These are phyloP conservation scores for Leishmania aethiopica DNA, from an alignment of 208 protist genomes.

Conservation along the genomic window DNA sequence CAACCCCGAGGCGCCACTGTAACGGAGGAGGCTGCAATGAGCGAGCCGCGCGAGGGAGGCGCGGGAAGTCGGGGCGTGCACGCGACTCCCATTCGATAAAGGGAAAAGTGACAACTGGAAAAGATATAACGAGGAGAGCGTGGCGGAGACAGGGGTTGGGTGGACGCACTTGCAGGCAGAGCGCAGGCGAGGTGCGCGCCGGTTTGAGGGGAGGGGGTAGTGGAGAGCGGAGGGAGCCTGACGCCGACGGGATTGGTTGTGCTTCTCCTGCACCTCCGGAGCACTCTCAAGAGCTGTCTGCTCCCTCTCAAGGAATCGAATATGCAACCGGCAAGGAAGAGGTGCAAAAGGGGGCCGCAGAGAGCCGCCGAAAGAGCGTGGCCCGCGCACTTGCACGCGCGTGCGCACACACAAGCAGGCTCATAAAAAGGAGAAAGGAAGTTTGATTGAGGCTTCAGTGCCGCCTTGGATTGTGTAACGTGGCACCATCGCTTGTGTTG, in stretches of 20 bases:
- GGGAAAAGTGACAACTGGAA: background rate
- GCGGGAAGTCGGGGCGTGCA: background rate
- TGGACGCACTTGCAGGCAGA: background rate
- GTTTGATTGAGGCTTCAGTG: background rate
- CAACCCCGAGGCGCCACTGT: constrained; percentile 56
- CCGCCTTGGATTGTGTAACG: background rate
- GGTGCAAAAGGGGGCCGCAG: background rate
- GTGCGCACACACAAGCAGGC: background rate
- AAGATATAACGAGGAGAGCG: background rate
- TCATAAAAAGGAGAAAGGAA: background rate
- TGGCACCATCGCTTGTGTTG: background rate
- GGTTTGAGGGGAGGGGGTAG: background rate
- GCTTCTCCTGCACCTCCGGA: background rate
- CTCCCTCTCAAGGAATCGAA: background rate
- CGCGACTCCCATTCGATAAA: background rate
- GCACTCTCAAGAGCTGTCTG: background rate
- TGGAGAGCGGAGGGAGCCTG: background rate
- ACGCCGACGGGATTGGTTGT: background rate
- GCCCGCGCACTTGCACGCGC: background rate
- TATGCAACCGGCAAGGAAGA: background rate
- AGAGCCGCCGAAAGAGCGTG: background rate
- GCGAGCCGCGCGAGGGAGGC: background rate
- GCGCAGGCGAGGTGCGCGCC: background rate
- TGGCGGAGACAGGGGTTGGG: too few species aligned
- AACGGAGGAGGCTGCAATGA: constrained; percentile 4